Percentiles rank a stretch among this genome's conserved stretches.
phyloP scores from a whole-genome alignment of 2,329 filamentous ascomycete genomes.

The Exutisphaerella laricina region DNA sequence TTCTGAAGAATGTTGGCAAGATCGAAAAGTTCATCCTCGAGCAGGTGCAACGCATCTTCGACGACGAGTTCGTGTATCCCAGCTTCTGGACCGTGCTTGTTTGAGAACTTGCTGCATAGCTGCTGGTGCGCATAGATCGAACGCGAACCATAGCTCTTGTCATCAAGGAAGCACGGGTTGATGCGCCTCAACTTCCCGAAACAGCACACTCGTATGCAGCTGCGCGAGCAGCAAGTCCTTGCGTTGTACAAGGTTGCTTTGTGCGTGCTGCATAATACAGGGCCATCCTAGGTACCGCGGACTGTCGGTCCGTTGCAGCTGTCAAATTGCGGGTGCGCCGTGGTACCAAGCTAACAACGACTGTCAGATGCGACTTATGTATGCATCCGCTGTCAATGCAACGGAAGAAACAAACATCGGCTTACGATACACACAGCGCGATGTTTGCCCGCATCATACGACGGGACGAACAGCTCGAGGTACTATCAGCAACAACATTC shows the following conservation, averaged over 20 bases:
- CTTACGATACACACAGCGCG: too few species aligned
- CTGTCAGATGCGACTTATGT: too few species aligned
- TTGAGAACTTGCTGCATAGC: slow-evolving; percentile 9
- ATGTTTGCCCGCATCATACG: too few species aligned
- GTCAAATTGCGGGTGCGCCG: slow-evolving; percentile 3
- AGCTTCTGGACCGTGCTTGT: slow-evolving; percentile 98
- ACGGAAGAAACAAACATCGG: too few species aligned
- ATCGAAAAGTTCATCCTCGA: slow-evolving; percentile 96
- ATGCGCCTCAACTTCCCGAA: too few species aligned
- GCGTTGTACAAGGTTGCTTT: slow-evolving; percentile 4
- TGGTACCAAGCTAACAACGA: too few species aligned
- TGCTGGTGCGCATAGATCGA: not conserved
- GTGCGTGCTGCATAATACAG: not conserved
- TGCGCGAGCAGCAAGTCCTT: slow-evolving; percentile 4
- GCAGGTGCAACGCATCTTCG: slow-evolving; percentile 93
- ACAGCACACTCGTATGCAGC: slow-evolving; percentile 9
- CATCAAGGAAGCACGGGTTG: too few species aligned
- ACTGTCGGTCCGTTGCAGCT: slow-evolving; percentile 2
- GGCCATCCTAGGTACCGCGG: not conserved
- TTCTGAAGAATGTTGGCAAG: slow-evolving; percentile 96
- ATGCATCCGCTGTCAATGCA: too few species aligned
- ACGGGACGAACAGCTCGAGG: too few species aligned
- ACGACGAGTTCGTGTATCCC: slow-evolving; percentile 97
- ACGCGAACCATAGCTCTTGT: too few species aligned
- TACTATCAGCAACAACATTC: too few species aligned